Evolutionary conservation across 2,329 filamentous ascomycete species (phyloP), one percentile per base, ranked within the genome.

Genomic region (Trichoderma breve): DNA sequence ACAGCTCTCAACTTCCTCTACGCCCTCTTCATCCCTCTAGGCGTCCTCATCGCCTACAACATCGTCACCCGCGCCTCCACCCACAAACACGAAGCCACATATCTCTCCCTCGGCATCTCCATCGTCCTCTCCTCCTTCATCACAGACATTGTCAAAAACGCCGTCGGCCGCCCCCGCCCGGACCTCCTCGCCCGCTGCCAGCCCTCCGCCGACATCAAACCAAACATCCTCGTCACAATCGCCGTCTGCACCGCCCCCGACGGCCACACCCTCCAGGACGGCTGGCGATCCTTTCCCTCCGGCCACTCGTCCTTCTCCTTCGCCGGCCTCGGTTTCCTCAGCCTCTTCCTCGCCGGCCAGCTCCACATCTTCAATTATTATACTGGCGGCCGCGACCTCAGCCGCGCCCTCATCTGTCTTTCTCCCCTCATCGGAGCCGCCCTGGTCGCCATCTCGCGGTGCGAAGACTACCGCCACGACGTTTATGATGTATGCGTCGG

Each of bases 111-210:
- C 73, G 84, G 91, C 65, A 93, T 95, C 77, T 89, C 91, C 74
- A 82, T 98, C 30, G 86, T 94, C 76, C 86, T 97, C 64, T 92
- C 93, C 0, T 88, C 90, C 6, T 92, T 98, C 80, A 85, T 98
- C 57, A 98, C 96, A 58, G 95, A 98, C 79, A 84, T 95, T 32
- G 87, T 98, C 79, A 99, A 99, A 82, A 97, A 97, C 79, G 88
- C 92, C 11, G 92, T 95, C 30, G 93, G 93, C 9, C 85, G 93
- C 12, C 93, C 94, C 18, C 83, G 88, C 6, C 88, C 88, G 0
- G 88, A 90, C 74, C 79, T 90, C 4, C 79, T 90, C 30, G 90
- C 92, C n/a, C 90, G 96, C 47, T 99, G 96, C 82, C 91, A 92
- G 74, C 95, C 96, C 1, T 83, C 77, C 0, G 36, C 78, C 0